Conservation (phyloP, 345 rosid genomes). For the Arabidopsis suecica region DNA sequence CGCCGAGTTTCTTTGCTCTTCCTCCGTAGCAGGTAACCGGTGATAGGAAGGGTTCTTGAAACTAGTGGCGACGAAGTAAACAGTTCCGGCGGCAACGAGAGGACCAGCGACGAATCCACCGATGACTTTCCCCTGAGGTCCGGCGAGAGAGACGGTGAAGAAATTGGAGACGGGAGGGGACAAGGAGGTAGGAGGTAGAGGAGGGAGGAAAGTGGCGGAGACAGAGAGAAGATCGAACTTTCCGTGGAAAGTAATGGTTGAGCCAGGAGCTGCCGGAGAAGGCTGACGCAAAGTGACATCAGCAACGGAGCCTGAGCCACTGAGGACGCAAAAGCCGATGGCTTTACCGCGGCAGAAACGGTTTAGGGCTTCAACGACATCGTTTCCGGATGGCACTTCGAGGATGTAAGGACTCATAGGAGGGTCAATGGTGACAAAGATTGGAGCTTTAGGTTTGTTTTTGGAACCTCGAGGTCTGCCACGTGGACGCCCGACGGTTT, state of each 20-base stretch:
- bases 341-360: conserved; percentile 69
- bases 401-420: conserved; percentile 89
- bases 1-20: conserved; percentile 49
- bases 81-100: conserved; percentile 67
- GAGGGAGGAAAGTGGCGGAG: conserved; percentile 77
- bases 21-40: conserved; percentile 54
- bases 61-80: conserved; percentile 78
- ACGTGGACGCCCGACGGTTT: conserved; percentile 73
- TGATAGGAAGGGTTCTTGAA: conserved; percentile 75
- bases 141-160: conserved; percentile 79
- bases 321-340: conserved; percentile 72
- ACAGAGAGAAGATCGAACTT: conserved; percentile 83
- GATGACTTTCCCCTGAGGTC: conserved; percentile 93
- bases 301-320: conserved; percentile 79
- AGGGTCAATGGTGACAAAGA: conserved; percentile 69
- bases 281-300: conserved; percentile 92
- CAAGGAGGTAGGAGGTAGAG: conserved; percentile 49
- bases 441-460: conserved; percentile 78
- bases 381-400: conserved; percentile 76
- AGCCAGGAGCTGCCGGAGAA: conserved; percentile 65
- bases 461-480: conserved; percentile 95
- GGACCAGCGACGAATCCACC: conserved; percentile 87
- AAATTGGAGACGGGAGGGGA: conserved; percentile 53
- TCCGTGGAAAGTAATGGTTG: conserved; percentile 91
- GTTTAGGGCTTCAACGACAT: conserved; percentile 66